Conservation (phyloP, 352 stramenopile species). For the Pythium phragmiticola region DNA sequence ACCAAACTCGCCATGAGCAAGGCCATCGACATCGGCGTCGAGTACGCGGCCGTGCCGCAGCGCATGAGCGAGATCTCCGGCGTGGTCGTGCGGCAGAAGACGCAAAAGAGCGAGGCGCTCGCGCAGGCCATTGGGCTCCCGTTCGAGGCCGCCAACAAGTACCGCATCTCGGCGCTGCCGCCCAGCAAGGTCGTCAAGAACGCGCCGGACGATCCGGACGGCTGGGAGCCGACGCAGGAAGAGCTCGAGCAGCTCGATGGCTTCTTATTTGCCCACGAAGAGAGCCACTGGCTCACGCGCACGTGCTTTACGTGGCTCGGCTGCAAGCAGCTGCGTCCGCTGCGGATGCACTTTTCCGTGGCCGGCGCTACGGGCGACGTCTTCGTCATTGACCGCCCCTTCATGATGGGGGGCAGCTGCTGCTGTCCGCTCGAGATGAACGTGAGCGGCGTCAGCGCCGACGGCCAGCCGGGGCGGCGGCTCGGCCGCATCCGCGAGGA, state of each 20-base stretch:
- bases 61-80: conserved; percentile 36
- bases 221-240: conserved; percentile 42
- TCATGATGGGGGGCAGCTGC: conserved; percentile 34
- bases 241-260: conserved; percentile 50
- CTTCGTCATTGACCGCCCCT: conserved; percentile 47
- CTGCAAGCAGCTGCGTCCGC: conserved; percentile 38
- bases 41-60: conserved; percentile 34
- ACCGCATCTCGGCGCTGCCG: conserved; percentile 45
- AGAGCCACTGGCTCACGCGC: conserved; percentile 38
- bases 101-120: conserved; percentile 44
- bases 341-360: conserved; percentile 49
- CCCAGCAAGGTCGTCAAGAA: conserved; percentile 55
- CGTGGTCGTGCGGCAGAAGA: conserved; percentile 55
- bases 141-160: conserved; percentile 64
- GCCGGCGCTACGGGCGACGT: conserved; percentile 38
- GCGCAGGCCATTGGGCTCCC: conserved; percentile 51
- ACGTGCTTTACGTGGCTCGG: conserved; percentile 37
- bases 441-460: conserved; percentile 26
- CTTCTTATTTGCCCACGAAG: conserved; percentile 47
- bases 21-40: conserved; percentile 5
- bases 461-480: conserved; percentile 21
- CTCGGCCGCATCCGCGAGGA: conserved; percentile 52
- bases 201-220: conserved; percentile 36
- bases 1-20: conserved; percentile 23
- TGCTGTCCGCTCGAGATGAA: conserved; percentile 51